phyloP scores from a whole-genome alignment of 2,329 filamentous ascomycete species.

The Moelleriella libera region DNA sequence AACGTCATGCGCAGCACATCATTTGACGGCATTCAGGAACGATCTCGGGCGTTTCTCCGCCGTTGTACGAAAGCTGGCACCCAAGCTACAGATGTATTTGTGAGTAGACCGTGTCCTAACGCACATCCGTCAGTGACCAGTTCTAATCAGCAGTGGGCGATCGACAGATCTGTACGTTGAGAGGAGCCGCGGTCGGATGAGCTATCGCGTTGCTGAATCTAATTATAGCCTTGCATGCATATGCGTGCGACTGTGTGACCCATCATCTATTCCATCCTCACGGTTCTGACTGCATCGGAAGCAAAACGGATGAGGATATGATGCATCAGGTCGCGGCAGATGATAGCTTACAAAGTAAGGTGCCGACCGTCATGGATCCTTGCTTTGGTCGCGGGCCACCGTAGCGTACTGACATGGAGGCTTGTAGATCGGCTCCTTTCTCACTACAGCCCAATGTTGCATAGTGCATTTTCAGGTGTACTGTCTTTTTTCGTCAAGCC shows the following conservation, averaged over 20 bases:
- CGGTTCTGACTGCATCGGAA: constrained; percentile 44
- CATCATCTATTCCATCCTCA: constrained; percentile 57
- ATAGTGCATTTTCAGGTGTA: constrained; percentile 29
- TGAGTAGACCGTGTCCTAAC: constrained; percentile 16
- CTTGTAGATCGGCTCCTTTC: constrained; percentile 40
- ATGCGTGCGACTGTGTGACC: constrained; percentile 55
- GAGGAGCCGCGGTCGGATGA: no score
- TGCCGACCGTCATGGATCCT: neutral
- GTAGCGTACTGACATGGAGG: neutral
- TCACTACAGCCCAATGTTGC: constrained; percentile 39
- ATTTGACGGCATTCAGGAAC: constrained; percentile 41
- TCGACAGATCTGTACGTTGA: constrained; percentile 2
- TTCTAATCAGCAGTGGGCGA: neutral
- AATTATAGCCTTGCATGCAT: constrained; percentile 39
- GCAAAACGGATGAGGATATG: constrained; percentile 42
- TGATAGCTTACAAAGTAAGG: constrained; percentile 47
- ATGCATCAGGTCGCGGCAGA: constrained; percentile 58
- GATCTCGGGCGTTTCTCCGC: constrained; percentile 39
- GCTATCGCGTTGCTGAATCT: neutral
- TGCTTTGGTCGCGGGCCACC: no score
- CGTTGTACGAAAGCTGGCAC: constrained; percentile 29
- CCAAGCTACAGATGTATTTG: constrained; percentile 38
- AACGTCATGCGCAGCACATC: constrained; percentile 45
- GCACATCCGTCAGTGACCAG: neutral
- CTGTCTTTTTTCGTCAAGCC: constrained; percentile 36